Evolutionary conservation across 208 protist genomes (phyloP).

Genomic region (Leishmania arabica): DNA sequence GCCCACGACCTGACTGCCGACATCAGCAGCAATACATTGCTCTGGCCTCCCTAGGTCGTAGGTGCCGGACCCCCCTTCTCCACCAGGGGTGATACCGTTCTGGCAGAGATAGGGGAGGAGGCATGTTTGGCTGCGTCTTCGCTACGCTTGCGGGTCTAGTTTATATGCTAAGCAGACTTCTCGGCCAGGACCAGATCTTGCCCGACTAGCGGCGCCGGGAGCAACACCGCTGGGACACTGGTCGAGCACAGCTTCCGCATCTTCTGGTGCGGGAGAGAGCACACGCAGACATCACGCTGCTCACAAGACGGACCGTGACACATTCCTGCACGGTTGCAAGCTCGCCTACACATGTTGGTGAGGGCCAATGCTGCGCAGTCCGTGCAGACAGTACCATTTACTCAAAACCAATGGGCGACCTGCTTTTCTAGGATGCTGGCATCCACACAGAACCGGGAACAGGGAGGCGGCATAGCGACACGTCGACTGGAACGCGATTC

Average conservation of each 20-base stretch:
- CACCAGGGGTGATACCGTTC: neutral
- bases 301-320: neutral
- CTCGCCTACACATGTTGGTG: neutral
- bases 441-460: neutral
- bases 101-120: neutral
- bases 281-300: neutral
- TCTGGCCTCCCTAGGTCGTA: too few species aligned
- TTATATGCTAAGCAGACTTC: neutral
- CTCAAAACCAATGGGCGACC: neutral
- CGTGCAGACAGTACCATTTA: neutral
- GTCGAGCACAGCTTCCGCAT: neutral
- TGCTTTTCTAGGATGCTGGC: neutral
- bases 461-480: too few species aligned
- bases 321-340: neutral
- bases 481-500: neutral
- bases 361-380: neutral
- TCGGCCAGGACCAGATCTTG: too few species aligned
- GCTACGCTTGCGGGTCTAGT: neutral
- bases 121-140: neutral
- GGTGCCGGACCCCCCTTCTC: neutral
- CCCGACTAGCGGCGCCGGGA: neutral
- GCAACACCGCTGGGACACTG: neutral
- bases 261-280: neutral
- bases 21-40: neutral
- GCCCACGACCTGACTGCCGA: neutral